Base-by-base conservation (phyloP, 352 stramenopile species). In the Globisporangium emineosum region DNA sequence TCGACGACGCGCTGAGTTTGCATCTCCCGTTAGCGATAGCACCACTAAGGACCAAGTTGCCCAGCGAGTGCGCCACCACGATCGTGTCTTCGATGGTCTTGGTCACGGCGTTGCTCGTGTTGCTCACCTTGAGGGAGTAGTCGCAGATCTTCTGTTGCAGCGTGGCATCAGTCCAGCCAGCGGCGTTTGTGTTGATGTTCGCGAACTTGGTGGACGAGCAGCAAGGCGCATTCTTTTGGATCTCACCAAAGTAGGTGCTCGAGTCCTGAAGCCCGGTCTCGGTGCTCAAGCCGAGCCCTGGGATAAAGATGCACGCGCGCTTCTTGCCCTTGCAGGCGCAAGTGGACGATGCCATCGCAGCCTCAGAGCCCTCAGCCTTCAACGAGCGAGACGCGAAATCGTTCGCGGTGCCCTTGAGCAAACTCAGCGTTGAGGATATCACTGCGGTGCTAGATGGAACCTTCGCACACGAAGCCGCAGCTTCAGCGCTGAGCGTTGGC, bases 61-160 rank as follows among this genome's bases (percentile, higher is more conserved):
- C 83, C 79, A 90, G 87, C 21, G 80, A 92, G 59, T 92, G 80
- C 0, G 65, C 72, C 1, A 92, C 57, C 35, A 87, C 65, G 69
- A 90, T 90, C 9, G 81, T 83, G 60, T 89, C 71, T 60, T 80
- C 73, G 68, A 89, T 75, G 13, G 71, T 81, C n/a, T 66, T 66
- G 8, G 69, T 76, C 13, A 57, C 52, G 0, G 25, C 3, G 50
- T 76, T 64, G 67, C 72, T 86, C 25, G 63, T 73, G n/a, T 55
- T 54, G 65, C 76, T 85, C 50, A 72, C n/a, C n/a, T n/a, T n/a
- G n/a, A n/a, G n/a, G n/a, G n/a, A n/a, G n/a, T n/a, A n/a, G 58
- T 79, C 62, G 30, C 79, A 76, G 3, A 76, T 60, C 5, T 71
- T 65, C 45, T 85, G 50, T 57, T 88, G 75, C 5, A 88, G 70